Evolutionary conservation across 352 stramenopile genomes (phyloP), one percentile per base, ranked within the genome.

Genomic region (Pythium dissimile): DNA sequence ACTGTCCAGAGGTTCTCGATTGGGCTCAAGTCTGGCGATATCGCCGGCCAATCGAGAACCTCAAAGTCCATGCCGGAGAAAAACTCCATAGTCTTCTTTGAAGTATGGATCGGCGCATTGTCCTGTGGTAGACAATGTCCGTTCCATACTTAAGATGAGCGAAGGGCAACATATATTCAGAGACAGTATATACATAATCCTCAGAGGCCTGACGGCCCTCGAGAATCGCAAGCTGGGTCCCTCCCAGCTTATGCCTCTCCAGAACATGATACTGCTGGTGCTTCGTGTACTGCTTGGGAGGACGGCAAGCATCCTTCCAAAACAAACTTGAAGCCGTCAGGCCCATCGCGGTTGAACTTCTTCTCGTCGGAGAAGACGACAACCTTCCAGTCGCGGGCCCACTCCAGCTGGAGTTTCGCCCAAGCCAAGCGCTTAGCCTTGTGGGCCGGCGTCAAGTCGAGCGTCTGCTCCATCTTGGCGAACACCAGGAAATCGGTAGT

Each of bases 281-380:
- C 7, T 30, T 30, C 3, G 21, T 18, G 27, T 12, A 20, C 27
- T 23, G 15, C 24, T 37, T 27, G 7, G 24, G 2, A 5, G 23
- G 23, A 9, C 21, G 5, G 1, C 53, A 50, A 0, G 68, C 0
- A 43, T 75, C 69, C 0, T 46, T 54, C 64, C 71, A 84, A 30
- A 71, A 73, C n/a, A 13, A 57, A 12, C 30, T 73, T 53, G 9
- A 62, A 66, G 0, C 69, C 63, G 23, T 84, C 71, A 1, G 63
- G 69, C 0, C 69, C 71, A 20, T 80, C 71, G 3, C 74, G 41
- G 37, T 73, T 76, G 30, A 60, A 78, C 28, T 72, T 75, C 50
- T 76, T 74, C 28, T 78, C 65, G 15, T 84, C 65, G 0, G 67
- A 75, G 37, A 76, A 79, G 49, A 79, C 66, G 11, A 69, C 61